A percentile compares a stretch with the other conserved stretches of the same genome.
Conservation (phyloP, 2,329 filamentous ascomycete species). For the Talaromyces sp. region DNA sequence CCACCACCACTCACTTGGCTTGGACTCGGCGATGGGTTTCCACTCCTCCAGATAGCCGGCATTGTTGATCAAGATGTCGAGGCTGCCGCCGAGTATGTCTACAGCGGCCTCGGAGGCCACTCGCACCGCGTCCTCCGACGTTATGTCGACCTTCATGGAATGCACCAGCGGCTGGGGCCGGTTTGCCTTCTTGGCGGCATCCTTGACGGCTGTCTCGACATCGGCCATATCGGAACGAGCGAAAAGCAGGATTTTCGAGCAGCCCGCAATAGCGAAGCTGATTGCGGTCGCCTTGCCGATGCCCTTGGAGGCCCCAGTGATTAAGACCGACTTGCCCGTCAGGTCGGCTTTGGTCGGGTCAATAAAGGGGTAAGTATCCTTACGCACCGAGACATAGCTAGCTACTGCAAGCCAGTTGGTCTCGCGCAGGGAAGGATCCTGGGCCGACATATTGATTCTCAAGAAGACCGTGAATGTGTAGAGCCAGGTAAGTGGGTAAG, state of each 20-base stretch:
- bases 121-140: conserved; percentile 15
- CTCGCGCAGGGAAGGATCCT: too few relatives aligned
- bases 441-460: too few relatives aligned
- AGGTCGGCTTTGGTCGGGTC: conserved; percentile 33
- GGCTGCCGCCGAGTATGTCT: not conserved
- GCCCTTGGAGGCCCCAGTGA: conserved; percentile 51
- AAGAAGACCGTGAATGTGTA: too few relatives aligned
- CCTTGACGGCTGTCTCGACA: conserved; percentile 27
- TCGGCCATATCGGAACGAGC: conserved; percentile 44
- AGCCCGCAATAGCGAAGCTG: conserved; percentile 51
- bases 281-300: conserved; percentile 49
- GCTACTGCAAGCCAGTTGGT: too few relatives aligned
- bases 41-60: conserved; percentile 28
- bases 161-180: conserved; percentile 36
- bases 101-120: not conserved
- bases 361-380: conserved; percentile 50
- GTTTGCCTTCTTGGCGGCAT: conserved; percentile 32
- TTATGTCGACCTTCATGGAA: conserved; percentile 38
- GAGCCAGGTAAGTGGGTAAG: too few relatives aligned
- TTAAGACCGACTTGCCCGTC: conserved; percentile 39
- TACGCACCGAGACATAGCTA: too few relatives aligned
- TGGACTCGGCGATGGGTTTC: conserved; percentile 24
- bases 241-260: conserved; percentile 46
- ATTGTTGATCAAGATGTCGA: conserved; percentile 45
- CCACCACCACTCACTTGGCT: conserved; percentile 34